phyloP scores from a whole-genome alignment of 2,329 filamentous ascomycete genomes.

The Talaromyces sp. region DNA sequence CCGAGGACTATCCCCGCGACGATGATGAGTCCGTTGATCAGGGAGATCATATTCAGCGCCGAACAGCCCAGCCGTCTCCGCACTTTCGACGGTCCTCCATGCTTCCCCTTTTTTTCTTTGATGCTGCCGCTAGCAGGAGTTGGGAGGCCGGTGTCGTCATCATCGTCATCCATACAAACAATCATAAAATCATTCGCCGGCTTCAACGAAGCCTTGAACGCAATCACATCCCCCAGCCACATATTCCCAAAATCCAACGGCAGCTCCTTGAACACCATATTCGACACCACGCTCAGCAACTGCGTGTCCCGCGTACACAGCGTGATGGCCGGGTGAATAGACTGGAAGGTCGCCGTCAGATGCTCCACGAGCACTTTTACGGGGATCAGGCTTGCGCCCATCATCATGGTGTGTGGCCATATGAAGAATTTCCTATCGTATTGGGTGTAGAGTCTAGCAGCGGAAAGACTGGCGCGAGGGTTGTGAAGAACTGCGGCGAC shows the following conservation, averaged over 20 bases:
- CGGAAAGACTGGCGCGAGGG: slow-evolving; percentile 29
- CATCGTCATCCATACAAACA: slow-evolving; percentile 24
- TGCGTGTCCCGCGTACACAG: slow-evolving; percentile 29
- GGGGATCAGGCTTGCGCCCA: slow-evolving; percentile 30
- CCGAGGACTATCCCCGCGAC: slow-evolving; percentile 25
- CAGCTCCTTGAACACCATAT: slow-evolving; percentile 32
- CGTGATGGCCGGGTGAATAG: slow-evolving; percentile 28
- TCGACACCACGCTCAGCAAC: slow-evolving; percentile 27
- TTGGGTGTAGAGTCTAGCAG: slow-evolving; percentile 30
- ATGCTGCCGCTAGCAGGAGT: background rate
- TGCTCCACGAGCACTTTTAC: slow-evolving; percentile 33
- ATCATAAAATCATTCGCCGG: slow-evolving; percentile 31
- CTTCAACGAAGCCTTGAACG: slow-evolving; percentile 23
- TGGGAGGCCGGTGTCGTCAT: background rate
- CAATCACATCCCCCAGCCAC: slow-evolving; percentile 28
- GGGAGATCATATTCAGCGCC: slow-evolving; percentile 22
- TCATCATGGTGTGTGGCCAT: slow-evolving; percentile 34
- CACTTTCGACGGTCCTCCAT: background rate
- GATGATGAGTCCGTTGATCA: slow-evolving; percentile 27
- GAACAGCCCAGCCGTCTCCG: slow-evolving; percentile 20
- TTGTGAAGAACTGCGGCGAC: slow-evolving; percentile 32
- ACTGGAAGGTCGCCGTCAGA: slow-evolving; percentile 24
- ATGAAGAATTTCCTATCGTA: slow-evolving; percentile 27
- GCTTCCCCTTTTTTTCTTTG: background rate
- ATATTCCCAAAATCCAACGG: slow-evolving; percentile 29